Evolutionary conservation across 31 red algal genomes (phyloP), one percentile per base, ranked within the genome.

Genomic region (Endocladia muricata): DNA sequence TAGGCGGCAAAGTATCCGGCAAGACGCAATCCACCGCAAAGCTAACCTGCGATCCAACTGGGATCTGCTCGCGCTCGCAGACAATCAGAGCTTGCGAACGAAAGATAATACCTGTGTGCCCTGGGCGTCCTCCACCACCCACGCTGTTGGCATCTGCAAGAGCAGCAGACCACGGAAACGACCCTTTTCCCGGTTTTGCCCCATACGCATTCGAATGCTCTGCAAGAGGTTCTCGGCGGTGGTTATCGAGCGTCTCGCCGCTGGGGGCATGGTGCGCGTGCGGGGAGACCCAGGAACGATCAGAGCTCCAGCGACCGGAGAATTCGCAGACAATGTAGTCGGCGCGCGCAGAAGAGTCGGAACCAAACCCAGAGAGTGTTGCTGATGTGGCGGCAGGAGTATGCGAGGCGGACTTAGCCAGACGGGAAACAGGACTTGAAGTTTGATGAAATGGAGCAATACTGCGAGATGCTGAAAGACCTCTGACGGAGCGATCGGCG

Each of bases 51-150:
- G 75, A 75, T 37, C 80, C 76, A 9, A 73, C 40, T 1, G 82
- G 73, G 34, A 89, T 55, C 29, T 69, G 72, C 54, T 94, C 84
- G 2, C 74, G 58, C 29, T 81, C 79, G 62, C 73, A 71, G 5
- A 87, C 73, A 15, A 89, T 56, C 59, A 86, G 79, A 55, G 91
- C 65, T 13, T 55, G 68, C 39, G 85, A 94, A 23, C 81, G 85
- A 63, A 94, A 94, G 9, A 94, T 84, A 26, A 88, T 74, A 15
- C 91, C 91, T 1, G 82, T 63, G 51, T 94, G 75, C 29, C 82
- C 85, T 8, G 69, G 25, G 31, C 81, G 72, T 36, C 91, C 91
- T 44, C 83, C 81, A 41, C 77, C 86, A 4, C 91, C 82, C 15
- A 72, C 68, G 35, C 52, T 39, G 64, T 76, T 77, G 6, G 82